Evolutionary conservation across 2,329 filamentous ascomycete genomes (phyloP).

Genomic region (Sporothrix inflata): DNA sequence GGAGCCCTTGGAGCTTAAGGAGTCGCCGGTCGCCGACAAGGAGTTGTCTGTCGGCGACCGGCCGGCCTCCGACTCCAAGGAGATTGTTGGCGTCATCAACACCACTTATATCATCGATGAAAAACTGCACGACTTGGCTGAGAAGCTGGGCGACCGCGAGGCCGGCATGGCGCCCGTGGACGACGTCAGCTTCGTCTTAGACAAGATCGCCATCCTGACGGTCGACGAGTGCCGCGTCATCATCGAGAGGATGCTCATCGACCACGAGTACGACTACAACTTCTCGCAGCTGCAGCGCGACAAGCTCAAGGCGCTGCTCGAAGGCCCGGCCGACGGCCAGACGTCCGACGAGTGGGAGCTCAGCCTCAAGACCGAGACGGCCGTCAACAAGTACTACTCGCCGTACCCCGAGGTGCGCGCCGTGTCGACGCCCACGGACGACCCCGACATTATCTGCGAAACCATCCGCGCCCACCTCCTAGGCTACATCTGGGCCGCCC

Average conservation of each 20-base stretch:
- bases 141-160: slow-evolving; percentile 11
- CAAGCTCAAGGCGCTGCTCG: slow-evolving; percentile 47
- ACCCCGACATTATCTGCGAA: slow-evolving; percentile 52
- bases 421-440: slow-evolving; percentile 60
- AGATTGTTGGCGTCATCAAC: not conserved
- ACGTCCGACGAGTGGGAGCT: slow-evolving; percentile 50
- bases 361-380: slow-evolving; percentile 58
- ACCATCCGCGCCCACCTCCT: slow-evolving; percentile 60
- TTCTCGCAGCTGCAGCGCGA: slow-evolving; percentile 49
- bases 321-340: slow-evolving; percentile 48
- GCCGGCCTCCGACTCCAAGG: not conserved
- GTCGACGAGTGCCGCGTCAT: slow-evolving; percentile 23
- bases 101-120: not conserved
- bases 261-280: slow-evolving; percentile 53
- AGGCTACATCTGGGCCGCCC: slow-evolving; percentile 49
- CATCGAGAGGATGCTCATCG: slow-evolving; percentile 30
- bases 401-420: slow-evolving; percentile 62
- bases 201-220: slow-evolving; percentile 27
- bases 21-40: too few species aligned
- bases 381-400: slow-evolving; percentile 58
- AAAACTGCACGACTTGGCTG: not conserved
- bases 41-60: not conserved
- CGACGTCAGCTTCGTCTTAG: slow-evolving; percentile 24
- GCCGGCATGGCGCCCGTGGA: slow-evolving; percentile 24
- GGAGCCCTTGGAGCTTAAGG: not conserved